Percentiles rank a stretch among this genome's conserved stretches.
These are phyloP conservation scores for Sindora glabra DNA, from an alignment of 306 rosid genomes.

Conservation along the genomic window DNA sequence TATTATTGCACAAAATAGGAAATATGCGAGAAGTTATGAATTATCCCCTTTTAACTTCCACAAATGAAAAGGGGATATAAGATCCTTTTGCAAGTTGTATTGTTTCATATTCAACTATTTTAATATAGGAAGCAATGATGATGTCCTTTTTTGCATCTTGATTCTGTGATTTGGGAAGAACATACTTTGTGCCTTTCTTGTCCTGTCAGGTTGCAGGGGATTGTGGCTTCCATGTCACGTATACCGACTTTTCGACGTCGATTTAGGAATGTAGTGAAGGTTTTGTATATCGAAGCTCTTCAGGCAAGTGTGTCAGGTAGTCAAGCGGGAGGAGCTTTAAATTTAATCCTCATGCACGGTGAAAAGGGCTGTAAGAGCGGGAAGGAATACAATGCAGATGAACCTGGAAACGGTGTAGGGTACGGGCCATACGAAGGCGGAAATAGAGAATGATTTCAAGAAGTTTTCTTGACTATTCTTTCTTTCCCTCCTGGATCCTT, in stretches of 20 bases:
- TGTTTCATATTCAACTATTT: neutral
- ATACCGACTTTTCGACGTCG: constrained; percentile 65
- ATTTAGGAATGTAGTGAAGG: constrained; percentile 49
- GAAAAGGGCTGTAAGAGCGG: constrained; percentile 8
- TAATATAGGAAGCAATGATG: neutral
- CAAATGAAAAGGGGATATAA: neutral
- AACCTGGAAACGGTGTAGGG: neutral
- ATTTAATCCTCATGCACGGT: neutral
- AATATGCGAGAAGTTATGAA: too few species aligned
- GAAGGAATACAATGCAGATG: neutral
- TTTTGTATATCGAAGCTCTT: constrained; percentile 58
- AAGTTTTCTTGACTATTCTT: too few species aligned
- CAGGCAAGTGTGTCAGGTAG: constrained; percentile 33
- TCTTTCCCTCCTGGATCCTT: too few species aligned
- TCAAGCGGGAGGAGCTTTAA: constrained; percentile 24
- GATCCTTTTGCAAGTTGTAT: neutral
- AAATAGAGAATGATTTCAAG: constrained; percentile 22
- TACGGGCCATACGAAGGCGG: neutral
- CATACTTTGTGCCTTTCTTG: neutral
- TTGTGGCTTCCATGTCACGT: constrained; percentile 59
- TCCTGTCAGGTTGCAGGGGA: constrained; percentile 58
- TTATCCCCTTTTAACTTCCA: too few species aligned
- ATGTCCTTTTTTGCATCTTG: neutral
- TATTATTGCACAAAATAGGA: neutral
- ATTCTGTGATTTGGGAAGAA: neutral